Percentiles rank a stretch among this genome's conserved stretches.
These are phyloP conservation scores for Ambrosia trifida DNA, from an alignment of 129 eudicot genomes.

Conservation along the genomic window DNA sequence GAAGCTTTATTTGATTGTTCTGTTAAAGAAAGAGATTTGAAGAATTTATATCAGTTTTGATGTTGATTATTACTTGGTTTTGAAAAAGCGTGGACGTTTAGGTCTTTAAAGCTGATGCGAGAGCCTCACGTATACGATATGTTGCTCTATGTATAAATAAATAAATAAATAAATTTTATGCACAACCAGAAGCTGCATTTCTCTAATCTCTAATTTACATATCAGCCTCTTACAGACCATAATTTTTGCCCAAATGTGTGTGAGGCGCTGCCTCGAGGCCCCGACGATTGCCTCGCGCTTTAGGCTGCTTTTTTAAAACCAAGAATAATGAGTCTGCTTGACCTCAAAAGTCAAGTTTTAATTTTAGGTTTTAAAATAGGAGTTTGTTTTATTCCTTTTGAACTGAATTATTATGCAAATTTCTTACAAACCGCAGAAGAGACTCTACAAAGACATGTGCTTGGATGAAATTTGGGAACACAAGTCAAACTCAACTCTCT, in stretches of 20 bases:
- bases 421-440: constrained; percentile 47
- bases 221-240: too few species aligned
- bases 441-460: constrained; percentile 26
- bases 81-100: not conserved
- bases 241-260: too few species aligned
- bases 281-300: too few species aligned
- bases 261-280: too few species aligned
- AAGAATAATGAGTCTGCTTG: not conserved
- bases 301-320: too few species aligned
- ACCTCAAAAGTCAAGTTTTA: not conserved
- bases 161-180: too few species aligned
- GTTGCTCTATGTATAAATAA: too few species aligned
- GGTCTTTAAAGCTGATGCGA: too few species aligned
- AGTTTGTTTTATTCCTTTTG: not conserved
- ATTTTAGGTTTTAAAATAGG: not conserved
- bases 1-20: not conserved
- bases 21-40: not conserved
- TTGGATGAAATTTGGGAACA: constrained; percentile 28
- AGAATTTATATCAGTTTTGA: constrained; percentile 1
- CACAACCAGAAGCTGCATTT: too few species aligned
- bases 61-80: not conserved
- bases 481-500: constrained; percentile 24
- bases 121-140: too few species aligned
- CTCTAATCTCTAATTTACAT: too few species aligned
- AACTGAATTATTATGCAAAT: constrained; percentile 16